Conservation (phyloP, 2,329 filamentous ascomycete genomes). For the Acephala macrosclerotiorum region DNA sequence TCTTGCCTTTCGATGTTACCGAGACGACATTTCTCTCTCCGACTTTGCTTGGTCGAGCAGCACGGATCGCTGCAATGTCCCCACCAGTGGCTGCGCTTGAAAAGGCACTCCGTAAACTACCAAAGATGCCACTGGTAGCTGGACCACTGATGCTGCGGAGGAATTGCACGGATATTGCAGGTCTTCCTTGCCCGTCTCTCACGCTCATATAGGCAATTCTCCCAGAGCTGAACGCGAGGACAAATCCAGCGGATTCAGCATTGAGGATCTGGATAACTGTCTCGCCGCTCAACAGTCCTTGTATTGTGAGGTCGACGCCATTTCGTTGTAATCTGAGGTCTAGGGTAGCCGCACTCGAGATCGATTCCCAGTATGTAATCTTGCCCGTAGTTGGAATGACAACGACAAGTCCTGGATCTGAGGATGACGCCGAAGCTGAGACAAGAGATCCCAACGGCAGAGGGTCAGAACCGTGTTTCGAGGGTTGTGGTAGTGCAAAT, state of each 20-base stretch:
- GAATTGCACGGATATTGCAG: constrained; percentile 79
- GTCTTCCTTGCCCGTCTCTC: constrained; percentile 85
- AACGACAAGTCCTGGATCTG: constrained; percentile 85
- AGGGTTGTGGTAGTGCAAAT: constrained; percentile 79
- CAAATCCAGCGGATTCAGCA: constrained; percentile 84
- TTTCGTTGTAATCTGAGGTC: constrained; percentile 81
- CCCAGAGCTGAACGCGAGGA: constrained; percentile 85
- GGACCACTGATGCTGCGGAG: constrained; percentile 68
- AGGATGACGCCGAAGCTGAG: constrained; percentile 77
- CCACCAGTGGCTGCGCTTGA: constrained; percentile 74
- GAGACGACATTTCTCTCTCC: constrained; percentile 88
- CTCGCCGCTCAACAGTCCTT: constrained; percentile 81
- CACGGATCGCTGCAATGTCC: constrained; percentile 81
- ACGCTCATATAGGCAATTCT: constrained; percentile 87
- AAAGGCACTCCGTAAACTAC: constrained; percentile 80
- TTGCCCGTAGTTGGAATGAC: constrained; percentile 85
- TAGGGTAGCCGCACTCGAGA: constrained; percentile 85
- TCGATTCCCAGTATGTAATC: constrained; percentile 94
- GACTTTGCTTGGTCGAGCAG: constrained; percentile 73
- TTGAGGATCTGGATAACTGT: constrained; percentile 78
- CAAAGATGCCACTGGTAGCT: constrained; percentile 73
- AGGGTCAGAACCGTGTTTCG: constrained; percentile 70
- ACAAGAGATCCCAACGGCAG: constrained; percentile 86
- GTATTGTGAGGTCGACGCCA: constrained; percentile 77
- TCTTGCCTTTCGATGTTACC: constrained; percentile 75